These are phyloP conservation scores for Thalassiosira delicatula DNA, from an alignment of 352 stramenopile species.

Conservation along the genomic window DNA sequence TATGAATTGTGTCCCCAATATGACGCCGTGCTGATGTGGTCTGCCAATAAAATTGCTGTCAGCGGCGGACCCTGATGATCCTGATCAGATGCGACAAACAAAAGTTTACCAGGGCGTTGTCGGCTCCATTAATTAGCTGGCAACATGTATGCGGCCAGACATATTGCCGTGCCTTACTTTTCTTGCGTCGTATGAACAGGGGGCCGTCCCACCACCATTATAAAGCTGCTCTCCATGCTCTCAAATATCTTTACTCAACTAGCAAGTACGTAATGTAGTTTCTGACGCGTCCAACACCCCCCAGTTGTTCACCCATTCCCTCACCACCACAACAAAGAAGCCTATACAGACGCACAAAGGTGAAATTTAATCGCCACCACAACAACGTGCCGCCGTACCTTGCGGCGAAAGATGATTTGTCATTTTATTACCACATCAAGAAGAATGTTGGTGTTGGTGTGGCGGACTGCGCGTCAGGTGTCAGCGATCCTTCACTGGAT, in stretches of 20 bases:
- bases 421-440: too few relatives aligned
- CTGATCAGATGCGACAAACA: not conserved
- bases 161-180: constrained; percentile 1
- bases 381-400: too few relatives aligned
- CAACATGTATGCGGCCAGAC: not conserved
- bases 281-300: not conserved
- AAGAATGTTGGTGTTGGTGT: too few relatives aligned
- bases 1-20: not conserved
- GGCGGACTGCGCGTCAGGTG: too few relatives aligned
- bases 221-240: not conserved
- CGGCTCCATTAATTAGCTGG: constrained; percentile 15
- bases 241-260: constrained; percentile 4
- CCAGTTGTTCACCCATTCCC: constrained; percentile 8
- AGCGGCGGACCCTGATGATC: not conserved
- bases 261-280: not conserved
- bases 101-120: constrained; percentile 6
- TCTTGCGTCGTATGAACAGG: constrained; percentile 4
- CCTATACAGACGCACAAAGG: constrained; percentile 8
- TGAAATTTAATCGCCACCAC: too few relatives aligned
- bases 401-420: too few relatives aligned
- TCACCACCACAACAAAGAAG: not conserved
- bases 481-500: too few relatives aligned
- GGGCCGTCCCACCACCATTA: not conserved
- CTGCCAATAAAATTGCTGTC: constrained; percentile 32
- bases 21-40: constrained; percentile 17